phyloP scores from a whole-genome alignment of 164 flowering plant species.

The Kalanchoe fedtschenkoi region DNA sequence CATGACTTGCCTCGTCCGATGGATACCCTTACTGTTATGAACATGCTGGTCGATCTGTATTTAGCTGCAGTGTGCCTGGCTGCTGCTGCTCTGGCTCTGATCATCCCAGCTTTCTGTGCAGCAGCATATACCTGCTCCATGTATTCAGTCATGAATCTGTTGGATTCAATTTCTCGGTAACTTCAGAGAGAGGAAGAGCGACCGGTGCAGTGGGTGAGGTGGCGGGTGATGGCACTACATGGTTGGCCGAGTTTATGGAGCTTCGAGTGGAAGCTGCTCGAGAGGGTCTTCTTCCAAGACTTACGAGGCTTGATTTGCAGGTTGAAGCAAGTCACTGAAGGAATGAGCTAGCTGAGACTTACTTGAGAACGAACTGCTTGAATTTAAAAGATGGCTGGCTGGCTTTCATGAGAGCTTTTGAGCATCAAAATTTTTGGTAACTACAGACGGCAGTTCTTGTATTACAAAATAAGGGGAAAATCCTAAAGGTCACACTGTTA shows the following conservation, averaged over 20 bases:
- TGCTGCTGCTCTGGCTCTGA: neutral
- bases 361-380: too few relatives aligned
- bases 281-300: conserved; percentile 6
- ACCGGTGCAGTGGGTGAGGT: neutral
- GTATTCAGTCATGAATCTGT: conserved; percentile 4
- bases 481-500: too few relatives aligned
- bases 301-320: conserved; percentile 1
- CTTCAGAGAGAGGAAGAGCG: conserved; percentile 1
- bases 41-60: neutral
- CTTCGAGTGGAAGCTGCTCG: conserved; percentile 1
- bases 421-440: too few relatives aligned
- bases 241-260: conserved; percentile 5
- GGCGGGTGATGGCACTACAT: conserved; percentile 1
- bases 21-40: neutral
- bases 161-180: neutral
- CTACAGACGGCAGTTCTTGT: too few relatives aligned
- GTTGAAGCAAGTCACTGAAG: conserved; percentile 6
- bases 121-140: neutral
- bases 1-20: neutral
- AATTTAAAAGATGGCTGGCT: too few relatives aligned
- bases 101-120: neutral
- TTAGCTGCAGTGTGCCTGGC: neutral
- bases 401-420: too few relatives aligned
- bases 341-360: too few relatives aligned
- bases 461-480: too few relatives aligned